Percentiles rank a stretch among this genome's conserved stretches.
Conservation (phyloP, 768 basidiomycete genomes). For the Phlebiopsis gigantea region DNA sequence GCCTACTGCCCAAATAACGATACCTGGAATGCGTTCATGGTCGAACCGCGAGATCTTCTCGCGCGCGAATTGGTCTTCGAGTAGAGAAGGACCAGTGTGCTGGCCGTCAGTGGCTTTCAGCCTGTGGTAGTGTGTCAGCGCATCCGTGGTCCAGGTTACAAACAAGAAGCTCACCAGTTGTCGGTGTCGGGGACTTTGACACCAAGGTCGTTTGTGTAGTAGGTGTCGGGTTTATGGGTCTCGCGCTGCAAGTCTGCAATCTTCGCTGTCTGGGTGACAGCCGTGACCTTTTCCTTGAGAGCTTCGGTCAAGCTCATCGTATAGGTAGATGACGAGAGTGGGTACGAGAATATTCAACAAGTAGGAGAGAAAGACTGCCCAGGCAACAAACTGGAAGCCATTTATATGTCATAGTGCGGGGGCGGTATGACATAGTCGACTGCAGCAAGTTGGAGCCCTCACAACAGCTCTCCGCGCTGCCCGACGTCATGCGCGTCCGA, state of each 20-base stretch:
- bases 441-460: background rate
- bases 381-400: background rate
- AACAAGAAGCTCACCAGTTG: slow-evolving; percentile 42
- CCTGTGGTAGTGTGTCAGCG: slow-evolving; percentile 33
- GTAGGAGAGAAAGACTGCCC: background rate
- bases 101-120: slow-evolving; percentile 43
- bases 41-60: slow-evolving; percentile 80
- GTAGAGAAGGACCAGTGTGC: slow-evolving; percentile 59
- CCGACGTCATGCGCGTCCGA: slow-evolving; percentile 15
- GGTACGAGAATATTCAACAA: background rate
- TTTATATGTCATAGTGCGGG: background rate
- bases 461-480: background rate
- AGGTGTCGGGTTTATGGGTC: slow-evolving; percentile 25
- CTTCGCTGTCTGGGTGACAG: slow-evolving; percentile 21
- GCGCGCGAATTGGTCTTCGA: slow-evolving; percentile 69
- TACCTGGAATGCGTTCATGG: slow-evolving; percentile 89
- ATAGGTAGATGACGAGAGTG: background rate
- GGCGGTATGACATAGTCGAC: slow-evolving; percentile 1
- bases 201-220: slow-evolving; percentile 60
- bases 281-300: slow-evolving; percentile 20
- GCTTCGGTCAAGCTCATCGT: slow-evolving; percentile 19
- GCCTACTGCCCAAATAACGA: background rate
- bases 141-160: background rate
- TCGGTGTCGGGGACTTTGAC: slow-evolving; percentile 56
- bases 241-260: slow-evolving; percentile 24